Evolutionary conservation across 139 green algal genomes (phyloP), one percentile per base, ranked within the genome.

Genomic region (Chlamydomonas asymmetrica): DNA sequence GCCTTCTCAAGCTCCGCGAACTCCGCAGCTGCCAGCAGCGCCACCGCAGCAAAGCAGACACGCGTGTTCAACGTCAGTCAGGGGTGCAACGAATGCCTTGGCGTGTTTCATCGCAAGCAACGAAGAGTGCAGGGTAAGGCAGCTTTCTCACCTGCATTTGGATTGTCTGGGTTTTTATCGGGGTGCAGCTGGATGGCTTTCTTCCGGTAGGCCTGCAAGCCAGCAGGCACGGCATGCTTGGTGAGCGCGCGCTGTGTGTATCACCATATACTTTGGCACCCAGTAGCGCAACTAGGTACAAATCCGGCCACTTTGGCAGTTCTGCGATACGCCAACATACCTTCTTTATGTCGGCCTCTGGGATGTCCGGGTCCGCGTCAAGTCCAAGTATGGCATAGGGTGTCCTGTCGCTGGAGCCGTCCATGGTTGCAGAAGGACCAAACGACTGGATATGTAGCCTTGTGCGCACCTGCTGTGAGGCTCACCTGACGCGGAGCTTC

Each of bases 1-100:
- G 94, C 93, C 71, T 87, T 88, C 69, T 98, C 89, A n/a, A 97
- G 60, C 52, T 76, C 66, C 18, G 78, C 71, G 66, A 98, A 98
- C 80, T 97, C 92, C 49, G 81, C 76, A 5, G 90, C 91, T 75
- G 92, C 87, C 43, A 16, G 20, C 56, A 63, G 16, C 25, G 16
- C 23, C 50, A 10, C 40, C 38, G 23, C 16, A 31, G 29, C 60
- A 66, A 76, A 37, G 41, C 60, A 37, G 62, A 9, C 13, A 20
- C 8, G 56, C 27, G 22, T 63, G 25, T n/a, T n/a, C n/a, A n/a
- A n/a, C n/a, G n/a, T n/a, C n/a, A n/a, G n/a, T n/a, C n/a, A n/a
- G n/a, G n/a, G n/a, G n/a, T n/a, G n/a, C n/a, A n/a, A n/a, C n/a
- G n/a, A n/a, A n/a, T n/a, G 35, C 32, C 27, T 41, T n/a, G 35